These are phyloP conservation scores for Choiromyces venosus DNA, from an alignment of 495 filamentous ascomycete genomes.

Conservation along the genomic window DNA sequence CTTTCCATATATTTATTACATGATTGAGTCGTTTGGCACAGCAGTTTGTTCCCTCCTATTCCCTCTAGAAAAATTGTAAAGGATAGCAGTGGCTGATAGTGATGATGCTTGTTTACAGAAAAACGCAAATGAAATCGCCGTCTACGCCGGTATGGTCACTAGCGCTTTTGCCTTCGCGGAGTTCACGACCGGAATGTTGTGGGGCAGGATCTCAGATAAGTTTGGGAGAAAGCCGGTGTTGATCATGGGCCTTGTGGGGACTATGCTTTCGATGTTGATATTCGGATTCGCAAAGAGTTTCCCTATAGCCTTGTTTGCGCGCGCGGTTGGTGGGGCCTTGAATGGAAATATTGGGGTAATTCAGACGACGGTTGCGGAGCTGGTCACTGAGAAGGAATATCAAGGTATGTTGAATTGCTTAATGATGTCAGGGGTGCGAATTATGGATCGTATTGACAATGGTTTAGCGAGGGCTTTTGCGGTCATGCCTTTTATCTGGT, in stretches of 20 bases:
- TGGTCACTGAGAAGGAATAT: conserved; percentile 86
- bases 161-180: conserved; percentile 95
- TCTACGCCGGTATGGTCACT: conserved; percentile 95
- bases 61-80: neutral
- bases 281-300: conserved; percentile 89
- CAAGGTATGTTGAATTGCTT: conserved; percentile 56
- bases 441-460: conserved; percentile 4
- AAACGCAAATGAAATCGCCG: conserved; percentile 70
- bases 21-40: conserved; percentile 88
- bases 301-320: conserved; percentile 74
- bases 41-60: conserved; percentile 45
- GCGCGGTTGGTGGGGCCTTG: conserved; percentile 81
- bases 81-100: neutral
- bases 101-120: conserved; percentile 40
- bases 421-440: neutral
- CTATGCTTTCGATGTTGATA: conserved; percentile 84
- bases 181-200: conserved; percentile 80
- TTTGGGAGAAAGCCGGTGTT: conserved; percentile 91
- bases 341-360: conserved; percentile 95
- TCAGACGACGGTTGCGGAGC: conserved; percentile 88
- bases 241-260: conserved; percentile 78
- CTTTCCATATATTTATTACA: conserved; percentile 97
- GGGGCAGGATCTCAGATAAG: conserved; percentile 87
- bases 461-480: conserved; percentile 74
- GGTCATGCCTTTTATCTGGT: conserved; percentile 98